Conservation (phyloP, 1,284 basidiomycete genomes). For the Ganoderma sp. region DNA sequence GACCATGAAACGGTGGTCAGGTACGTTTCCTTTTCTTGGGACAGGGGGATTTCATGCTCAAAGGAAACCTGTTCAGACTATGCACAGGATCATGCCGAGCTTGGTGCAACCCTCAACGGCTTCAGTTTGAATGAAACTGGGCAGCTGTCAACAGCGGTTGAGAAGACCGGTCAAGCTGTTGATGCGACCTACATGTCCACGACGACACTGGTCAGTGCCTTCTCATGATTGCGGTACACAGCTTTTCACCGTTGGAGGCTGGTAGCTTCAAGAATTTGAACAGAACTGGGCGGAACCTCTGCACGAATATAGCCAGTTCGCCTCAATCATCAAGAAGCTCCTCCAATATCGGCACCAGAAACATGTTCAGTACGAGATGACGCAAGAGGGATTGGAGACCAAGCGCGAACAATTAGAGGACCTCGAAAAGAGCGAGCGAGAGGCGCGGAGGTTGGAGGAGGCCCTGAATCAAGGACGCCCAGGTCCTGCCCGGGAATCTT, state of each 20-base stretch:
- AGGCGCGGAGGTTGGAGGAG: conserved; percentile 88
- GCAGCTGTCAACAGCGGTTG: conserved; percentile 77
- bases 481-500: conserved; percentile 34
- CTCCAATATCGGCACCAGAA: conserved; percentile 97
- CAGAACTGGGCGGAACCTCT: conserved; percentile 94
- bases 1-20: conserved; percentile 92
- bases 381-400: conserved; percentile 87
- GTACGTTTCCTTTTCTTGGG: conserved; percentile 47
- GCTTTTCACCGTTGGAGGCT: conserved; percentile 4
- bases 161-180: conserved; percentile 94
- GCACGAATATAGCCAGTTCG: conserved; percentile 96
- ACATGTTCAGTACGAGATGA: conserved; percentile 97
- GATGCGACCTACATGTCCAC: conserved; percentile 95
- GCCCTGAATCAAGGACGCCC: conserved; percentile 73
- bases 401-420: conserved; percentile 91
- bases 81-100: conserved; percentile 90
- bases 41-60: background rate
- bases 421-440: conserved; percentile 90
- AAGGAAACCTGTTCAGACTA: conserved; percentile 58
- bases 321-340: conserved; percentile 91
- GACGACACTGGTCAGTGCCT: conserved; percentile 74
- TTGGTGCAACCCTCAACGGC: conserved; percentile 95
- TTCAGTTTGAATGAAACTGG: conserved; percentile 90
- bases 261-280: conserved; percentile 90
- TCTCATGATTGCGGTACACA: background rate